Conservation (phyloP, 2,329 filamentous ascomycete genomes). For the Huntiella moniliformis region DNA sequence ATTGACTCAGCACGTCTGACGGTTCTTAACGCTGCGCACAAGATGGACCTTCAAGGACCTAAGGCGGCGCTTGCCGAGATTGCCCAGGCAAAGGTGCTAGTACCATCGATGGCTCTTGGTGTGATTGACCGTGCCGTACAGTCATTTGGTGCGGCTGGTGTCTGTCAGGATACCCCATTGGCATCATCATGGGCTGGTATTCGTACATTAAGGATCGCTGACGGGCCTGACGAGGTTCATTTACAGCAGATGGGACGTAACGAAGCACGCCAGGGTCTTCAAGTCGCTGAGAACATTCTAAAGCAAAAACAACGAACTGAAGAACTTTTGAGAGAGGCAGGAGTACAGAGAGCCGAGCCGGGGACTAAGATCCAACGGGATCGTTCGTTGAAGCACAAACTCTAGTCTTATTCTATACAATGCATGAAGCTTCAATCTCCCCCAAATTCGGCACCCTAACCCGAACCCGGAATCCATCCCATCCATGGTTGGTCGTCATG, state of each 20-base stretch:
- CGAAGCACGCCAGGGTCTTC: constrained; percentile 52
- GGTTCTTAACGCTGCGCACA: constrained; percentile 85
- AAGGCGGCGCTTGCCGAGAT: constrained; percentile 88
- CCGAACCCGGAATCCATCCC: too few relatives aligned
- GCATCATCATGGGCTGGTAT: constrained; percentile 67
- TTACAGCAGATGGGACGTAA: constrained; percentile 62
- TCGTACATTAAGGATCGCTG: constrained; percentile 67
- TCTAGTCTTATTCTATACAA: too few relatives aligned
- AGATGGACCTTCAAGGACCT: constrained; percentile 76
- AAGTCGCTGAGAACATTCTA: constrained; percentile 41
- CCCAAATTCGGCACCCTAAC: too few relatives aligned
- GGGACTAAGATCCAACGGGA: constrained; percentile 31
- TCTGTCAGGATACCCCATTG: constrained; percentile 86
- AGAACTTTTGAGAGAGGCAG: constrained; percentile 44
- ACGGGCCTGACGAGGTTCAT: constrained; percentile 94
- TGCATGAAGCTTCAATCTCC: too few relatives aligned
- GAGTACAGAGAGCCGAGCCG: constrained; percentile 26
- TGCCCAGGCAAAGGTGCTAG: constrained; percentile 82
- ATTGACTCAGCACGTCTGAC: constrained; percentile 81
- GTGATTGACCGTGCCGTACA: constrained; percentile 93
- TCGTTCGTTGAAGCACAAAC: constrained; percentile 25
- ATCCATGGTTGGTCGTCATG: too few relatives aligned
- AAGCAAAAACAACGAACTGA: constrained; percentile 46
- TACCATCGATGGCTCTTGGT: constrained; percentile 61
- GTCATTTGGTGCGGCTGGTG: constrained; percentile 75